These are phyloP conservation scores for Neoascochyta sp. DNA, from an alignment of 2,329 filamentous ascomycete genomes.

Conservation along the genomic window DNA sequence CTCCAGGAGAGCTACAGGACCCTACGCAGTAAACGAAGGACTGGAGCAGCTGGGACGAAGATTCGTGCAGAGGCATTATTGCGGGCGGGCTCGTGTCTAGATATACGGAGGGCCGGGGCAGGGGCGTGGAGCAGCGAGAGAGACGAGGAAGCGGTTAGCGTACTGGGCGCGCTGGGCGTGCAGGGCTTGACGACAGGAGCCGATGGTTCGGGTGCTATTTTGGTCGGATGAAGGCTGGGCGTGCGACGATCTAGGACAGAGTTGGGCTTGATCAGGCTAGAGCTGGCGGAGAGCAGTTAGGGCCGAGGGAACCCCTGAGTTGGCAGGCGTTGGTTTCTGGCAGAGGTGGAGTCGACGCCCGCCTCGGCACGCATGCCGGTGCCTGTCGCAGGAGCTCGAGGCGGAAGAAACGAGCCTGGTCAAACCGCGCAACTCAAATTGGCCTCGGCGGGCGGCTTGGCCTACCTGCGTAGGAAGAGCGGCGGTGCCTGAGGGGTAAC, in stretches of 20 bases:
- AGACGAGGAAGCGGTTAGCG: slow-evolving; percentile 15
- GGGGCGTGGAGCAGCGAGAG: slow-evolving; percentile 21
- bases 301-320: slow-evolving; percentile 13
- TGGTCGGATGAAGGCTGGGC: too few relatives aligned
- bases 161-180: slow-evolving; percentile 27
- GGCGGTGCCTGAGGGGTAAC: too few relatives aligned
- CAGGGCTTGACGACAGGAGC: slow-evolving; percentile 17
- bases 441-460: too few relatives aligned
- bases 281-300: slow-evolving; percentile 10
- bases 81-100: slow-evolving; percentile 11
- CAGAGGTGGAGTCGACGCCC: slow-evolving; percentile 15
- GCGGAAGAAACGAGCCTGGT: slow-evolving; percentile 3
- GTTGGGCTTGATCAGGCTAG: slow-evolving; percentile 8
- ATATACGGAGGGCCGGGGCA: slow-evolving; percentile 17
- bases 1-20: slow-evolving; percentile 23
- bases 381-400: slow-evolving; percentile 1
- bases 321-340: slow-evolving; percentile 11
- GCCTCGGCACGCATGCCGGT: slow-evolving; percentile 2
- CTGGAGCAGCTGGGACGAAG: slow-evolving; percentile 22
- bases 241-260: slow-evolving; percentile 18
- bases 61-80: slow-evolving; percentile 12
- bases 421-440: too few relatives aligned
- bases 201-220: slow-evolving; percentile 9
- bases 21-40: too few relatives aligned
- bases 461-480: too few relatives aligned